These are phyloP conservation scores for Trichophyton schoenleinii DNA, from an alignment of 2,329 filamentous ascomycete species.

Conservation along the genomic window DNA sequence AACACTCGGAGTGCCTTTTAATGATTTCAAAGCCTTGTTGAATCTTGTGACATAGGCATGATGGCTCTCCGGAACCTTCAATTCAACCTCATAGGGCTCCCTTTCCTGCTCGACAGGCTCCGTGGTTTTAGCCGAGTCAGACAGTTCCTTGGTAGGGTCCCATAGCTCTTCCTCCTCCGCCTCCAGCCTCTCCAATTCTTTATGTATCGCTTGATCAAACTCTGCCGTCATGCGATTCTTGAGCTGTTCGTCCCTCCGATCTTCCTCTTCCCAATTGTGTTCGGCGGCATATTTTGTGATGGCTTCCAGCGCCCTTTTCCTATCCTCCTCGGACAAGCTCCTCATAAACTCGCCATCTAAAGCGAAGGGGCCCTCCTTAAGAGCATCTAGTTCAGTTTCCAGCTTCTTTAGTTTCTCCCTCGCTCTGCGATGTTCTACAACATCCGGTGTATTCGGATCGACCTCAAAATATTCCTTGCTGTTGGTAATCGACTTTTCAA, in stretches of 20 bases:
- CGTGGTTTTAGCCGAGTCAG: constrained; percentile 5
- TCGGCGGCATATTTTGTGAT: constrained; percentile 31
- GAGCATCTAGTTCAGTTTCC: constrained; percentile 27
- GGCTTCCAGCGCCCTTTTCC: constrained; percentile 31
- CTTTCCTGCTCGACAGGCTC: constrained; percentile 9
- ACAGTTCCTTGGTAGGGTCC: constrained; percentile 18
- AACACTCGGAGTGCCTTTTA: constrained; percentile 20
- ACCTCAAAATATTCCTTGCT: constrained; percentile 27
- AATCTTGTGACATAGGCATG: constrained; percentile 30
- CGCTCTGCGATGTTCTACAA: constrained; percentile 26
- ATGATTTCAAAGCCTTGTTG: constrained; percentile 26
- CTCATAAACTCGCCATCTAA: constrained; percentile 34
- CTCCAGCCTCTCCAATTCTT: constrained; percentile 23
- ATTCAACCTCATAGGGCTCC: constrained; percentile 22
- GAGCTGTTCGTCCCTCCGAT: constrained; percentile 3
- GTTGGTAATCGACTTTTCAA: constrained; percentile 28
- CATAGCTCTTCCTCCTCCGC: constrained; percentile 26
- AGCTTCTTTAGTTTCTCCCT: constrained; percentile 27
- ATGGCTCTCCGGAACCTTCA: constrained; percentile 25
- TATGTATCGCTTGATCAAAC: constrained; percentile 6
- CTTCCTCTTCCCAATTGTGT: constrained; percentile 17
- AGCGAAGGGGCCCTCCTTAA: constrained; percentile 32
- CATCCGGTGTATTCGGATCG: constrained; percentile 24
- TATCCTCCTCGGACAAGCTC: constrained; percentile 30
- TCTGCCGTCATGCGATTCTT: constrained; percentile 6